phyloP scores from a whole-genome alignment of 2,329 filamentous ascomycete species.

The Sporothrix globosa region DNA sequence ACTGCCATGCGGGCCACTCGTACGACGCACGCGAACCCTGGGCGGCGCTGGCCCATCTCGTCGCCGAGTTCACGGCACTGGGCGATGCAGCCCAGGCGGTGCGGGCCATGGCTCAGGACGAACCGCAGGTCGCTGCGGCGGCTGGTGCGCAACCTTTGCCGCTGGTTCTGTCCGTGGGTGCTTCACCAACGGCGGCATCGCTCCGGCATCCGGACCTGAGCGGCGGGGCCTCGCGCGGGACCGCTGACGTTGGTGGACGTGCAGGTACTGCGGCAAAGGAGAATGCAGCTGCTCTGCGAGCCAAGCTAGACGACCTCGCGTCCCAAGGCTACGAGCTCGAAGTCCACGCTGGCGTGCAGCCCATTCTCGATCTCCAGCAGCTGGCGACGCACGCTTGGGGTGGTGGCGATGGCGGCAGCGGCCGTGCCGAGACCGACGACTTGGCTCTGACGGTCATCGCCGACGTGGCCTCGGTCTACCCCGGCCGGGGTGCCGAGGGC shows the following conservation, averaged over 20 bases:
- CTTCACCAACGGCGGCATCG: slow-evolving; percentile 72
- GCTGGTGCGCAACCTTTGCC: slow-evolving; percentile 12
- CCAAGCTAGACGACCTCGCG: slow-evolving; percentile 47
- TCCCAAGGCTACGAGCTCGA: slow-evolving; percentile 58
- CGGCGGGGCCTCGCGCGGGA: not conserved
- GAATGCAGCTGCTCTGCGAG: slow-evolving; percentile 47
- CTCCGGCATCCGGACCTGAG: slow-evolving; percentile 58
- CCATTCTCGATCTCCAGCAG: slow-evolving; percentile 77
- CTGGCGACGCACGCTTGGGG: slow-evolving; percentile 67
- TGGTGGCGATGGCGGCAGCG: slow-evolving; percentile 38
- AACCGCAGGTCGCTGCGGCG: not conserved
- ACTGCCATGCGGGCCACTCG: slow-evolving; percentile 73
- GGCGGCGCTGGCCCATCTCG: slow-evolving; percentile 61
- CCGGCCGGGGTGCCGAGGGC: slow-evolving; percentile 59
- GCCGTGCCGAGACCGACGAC: slow-evolving; percentile 46
- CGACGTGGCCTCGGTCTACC: slow-evolving; percentile 72
- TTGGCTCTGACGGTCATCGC: slow-evolving; percentile 71
- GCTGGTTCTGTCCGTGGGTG: slow-evolving; percentile 69
- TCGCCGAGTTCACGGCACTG: slow-evolving; percentile 61
- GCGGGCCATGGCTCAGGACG: not conserved
- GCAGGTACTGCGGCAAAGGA: slow-evolving; percentile 14
- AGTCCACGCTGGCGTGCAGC: slow-evolving; percentile 76
- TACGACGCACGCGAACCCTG: slow-evolving; percentile 62
- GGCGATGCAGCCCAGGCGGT: slow-evolving; percentile 48
- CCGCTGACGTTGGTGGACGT: not conserved